These are phyloP conservation scores for Taphrina confusa DNA, from an alignment of 1,139 yeast species.

Conservation along the genomic window DNA sequence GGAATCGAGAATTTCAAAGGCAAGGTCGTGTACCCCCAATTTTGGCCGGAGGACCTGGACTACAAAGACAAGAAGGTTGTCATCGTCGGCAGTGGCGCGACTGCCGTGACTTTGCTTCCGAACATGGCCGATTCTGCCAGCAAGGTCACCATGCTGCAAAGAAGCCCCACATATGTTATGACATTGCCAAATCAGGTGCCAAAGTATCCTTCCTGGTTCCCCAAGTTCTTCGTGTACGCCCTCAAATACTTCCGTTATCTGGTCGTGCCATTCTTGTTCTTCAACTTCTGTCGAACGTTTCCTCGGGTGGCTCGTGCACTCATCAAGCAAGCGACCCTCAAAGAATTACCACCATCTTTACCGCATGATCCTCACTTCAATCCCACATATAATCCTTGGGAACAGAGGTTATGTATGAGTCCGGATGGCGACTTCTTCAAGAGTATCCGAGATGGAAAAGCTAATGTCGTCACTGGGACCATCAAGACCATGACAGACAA, in stretches of 20 bases:
- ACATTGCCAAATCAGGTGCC: constrained; percentile 48
- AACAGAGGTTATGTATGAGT: constrained; percentile 44
- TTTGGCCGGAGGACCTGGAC: constrained; percentile 50
- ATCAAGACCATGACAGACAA: constrained; percentile 48
- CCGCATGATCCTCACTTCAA: constrained; percentile 29
- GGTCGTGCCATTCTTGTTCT: constrained; percentile 49
- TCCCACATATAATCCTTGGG: constrained; percentile 28
- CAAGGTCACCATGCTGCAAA: constrained; percentile 52
- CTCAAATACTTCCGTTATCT: constrained; percentile 36
- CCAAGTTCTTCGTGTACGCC: not conserved
- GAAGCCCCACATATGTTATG: constrained; percentile 52
- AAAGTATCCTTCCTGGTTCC: constrained; percentile 44
- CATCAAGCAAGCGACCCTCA: constrained; percentile 41
- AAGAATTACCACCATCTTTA: constrained; percentile 10
- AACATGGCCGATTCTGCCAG: constrained; percentile 53
- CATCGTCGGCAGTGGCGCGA: constrained; percentile 53
- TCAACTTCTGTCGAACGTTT: constrained; percentile 43
- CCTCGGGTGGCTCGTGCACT: constrained; percentile 51
- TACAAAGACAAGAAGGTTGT: constrained; percentile 51
- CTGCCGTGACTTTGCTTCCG: constrained; percentile 53
- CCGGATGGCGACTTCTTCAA: constrained; percentile 52
- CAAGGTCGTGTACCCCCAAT: constrained; percentile 50
- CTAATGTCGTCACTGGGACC: constrained; percentile 48
- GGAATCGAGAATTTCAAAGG: constrained; percentile 50
- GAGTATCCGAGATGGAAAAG: constrained; percentile 49